These are phyloP conservation scores for Fraxinus greggii DNA, from an alignment of 305 asterid genomes.

Conservation along the genomic window DNA sequence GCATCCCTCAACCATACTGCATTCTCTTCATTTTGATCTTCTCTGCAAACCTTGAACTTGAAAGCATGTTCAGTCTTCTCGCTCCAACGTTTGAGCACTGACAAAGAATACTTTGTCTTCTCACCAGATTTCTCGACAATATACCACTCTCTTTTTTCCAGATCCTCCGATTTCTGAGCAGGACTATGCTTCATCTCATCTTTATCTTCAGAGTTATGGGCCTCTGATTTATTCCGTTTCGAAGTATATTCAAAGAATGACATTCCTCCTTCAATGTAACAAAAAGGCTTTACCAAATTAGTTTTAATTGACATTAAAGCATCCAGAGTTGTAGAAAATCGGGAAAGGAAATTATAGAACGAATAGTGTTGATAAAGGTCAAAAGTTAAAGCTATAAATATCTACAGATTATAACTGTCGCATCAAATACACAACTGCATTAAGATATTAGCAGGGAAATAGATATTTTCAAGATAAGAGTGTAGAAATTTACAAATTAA, in stretches of 20 bases:
- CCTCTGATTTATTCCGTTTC: neutral
- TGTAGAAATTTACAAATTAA: neutral
- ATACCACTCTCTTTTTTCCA: conserved; percentile 27
- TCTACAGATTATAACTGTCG: neutral
- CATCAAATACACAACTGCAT: neutral
- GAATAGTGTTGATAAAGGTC: neutral
- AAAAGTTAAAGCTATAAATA: neutral
- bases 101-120: conserved; percentile 17
- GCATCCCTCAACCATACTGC: conserved; percentile 34
- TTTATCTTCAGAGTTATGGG: neutral
- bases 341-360: neutral
- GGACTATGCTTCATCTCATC: neutral
- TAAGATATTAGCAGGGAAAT: neutral
- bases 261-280: neutral
- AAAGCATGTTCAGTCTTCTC: conserved; percentile 1
- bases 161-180: neutral
- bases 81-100: conserved; percentile 27
- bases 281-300: neutral
- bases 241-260: neutral
- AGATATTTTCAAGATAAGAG: neutral
- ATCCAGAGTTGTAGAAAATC: neutral
- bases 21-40: conserved; percentile 27
- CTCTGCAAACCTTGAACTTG: conserved; percentile 37
- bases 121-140: conserved; percentile 24
- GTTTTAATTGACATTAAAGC: neutral